Base-by-base conservation (phyloP, 2,329 filamentous ascomycete species). In the Clarireedia hainanense region DNA sequence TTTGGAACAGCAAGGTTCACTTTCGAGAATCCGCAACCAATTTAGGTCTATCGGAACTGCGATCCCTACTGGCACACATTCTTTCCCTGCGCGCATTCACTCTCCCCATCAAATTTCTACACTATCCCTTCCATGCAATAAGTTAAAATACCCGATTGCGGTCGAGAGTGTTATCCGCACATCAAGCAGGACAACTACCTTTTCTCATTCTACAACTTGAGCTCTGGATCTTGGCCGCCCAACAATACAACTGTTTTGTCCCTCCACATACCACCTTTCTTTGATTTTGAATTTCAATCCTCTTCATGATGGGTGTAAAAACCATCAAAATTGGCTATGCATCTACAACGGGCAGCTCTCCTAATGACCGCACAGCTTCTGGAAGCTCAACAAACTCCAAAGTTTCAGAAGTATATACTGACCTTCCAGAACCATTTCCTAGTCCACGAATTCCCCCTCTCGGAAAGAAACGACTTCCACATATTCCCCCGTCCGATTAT, bases 391-490 rank as follows among this genome's bases (percentile, higher is more conserved):
- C 52, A 36, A 37, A 43, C 55, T 60, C 57, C 55, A 57, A 45
- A 24, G 60, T 49, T 56, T 61, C 54, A 45, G 57, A 55, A 42
- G 9, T 14, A 46, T 52, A 57, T 64, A 65, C 67, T 69, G 64
- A 69, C 57, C 42, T 64, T 6, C 61, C 72, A 64, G 71, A 73
- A 70, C 71, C 71, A 24, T 64, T 64, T 60, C 65, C 61, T 63
- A 65, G 64, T 61, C 55, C 57, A 40, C 59, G 52, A 47, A 47
- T 55, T n/a, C 47, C 50, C 48, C 49, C 57, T 20, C 59, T 58
- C 52, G 57, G 54, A 61, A 59, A 58, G 46, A 57, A 55, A 47
- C 51, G 50, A 20, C 50, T 59, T 42, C 65, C 61, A 51, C 67
- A 64, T 55, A 59, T 66, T 17, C 66, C 69, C 50, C 63, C 65